These are phyloP conservation scores for Termitomyces sp. DNA, from an alignment of 768 basidiomycete genomes.

Conservation along the genomic window DNA sequence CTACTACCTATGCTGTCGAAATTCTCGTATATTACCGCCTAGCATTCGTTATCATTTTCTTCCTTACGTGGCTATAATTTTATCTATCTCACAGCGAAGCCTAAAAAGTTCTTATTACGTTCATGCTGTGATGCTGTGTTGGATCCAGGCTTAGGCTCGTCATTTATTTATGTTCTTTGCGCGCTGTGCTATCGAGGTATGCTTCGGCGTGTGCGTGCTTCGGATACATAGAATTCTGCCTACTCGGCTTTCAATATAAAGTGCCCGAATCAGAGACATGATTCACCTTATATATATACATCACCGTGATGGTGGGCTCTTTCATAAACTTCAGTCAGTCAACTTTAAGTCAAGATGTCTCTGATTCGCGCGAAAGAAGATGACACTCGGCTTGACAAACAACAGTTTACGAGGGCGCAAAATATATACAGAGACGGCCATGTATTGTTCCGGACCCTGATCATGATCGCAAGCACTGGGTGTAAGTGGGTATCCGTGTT, in stretches of 20 bases:
- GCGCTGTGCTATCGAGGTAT: background rate
- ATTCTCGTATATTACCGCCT: constrained; percentile 11
- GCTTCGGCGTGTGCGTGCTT: background rate
- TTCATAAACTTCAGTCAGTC: background rate
- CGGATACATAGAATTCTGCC: background rate
- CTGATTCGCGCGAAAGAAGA: background rate
- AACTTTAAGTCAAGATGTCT: background rate
- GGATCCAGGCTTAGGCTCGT: background rate
- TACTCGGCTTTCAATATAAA: background rate
- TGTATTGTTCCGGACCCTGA: background rate
- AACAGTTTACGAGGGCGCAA: background rate
- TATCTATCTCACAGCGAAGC: background rate
- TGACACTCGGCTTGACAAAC: background rate
- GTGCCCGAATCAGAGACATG: too few relatives aligned
- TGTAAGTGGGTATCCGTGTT: background rate
- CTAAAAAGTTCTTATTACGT: background rate
- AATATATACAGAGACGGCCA: background rate
- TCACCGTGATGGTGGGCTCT: too few relatives aligned
- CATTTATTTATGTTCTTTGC: background rate
- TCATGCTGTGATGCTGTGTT: background rate
- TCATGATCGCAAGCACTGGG: background rate
- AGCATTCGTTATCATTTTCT: constrained; percentile 9
- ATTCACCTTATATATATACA: too few relatives aligned
- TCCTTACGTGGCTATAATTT: constrained; percentile 4
- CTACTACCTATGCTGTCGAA: constrained; percentile 11